Conservation (phyloP, 148 eudicot genomes). For the Arctostaphylos glauca region DNA sequence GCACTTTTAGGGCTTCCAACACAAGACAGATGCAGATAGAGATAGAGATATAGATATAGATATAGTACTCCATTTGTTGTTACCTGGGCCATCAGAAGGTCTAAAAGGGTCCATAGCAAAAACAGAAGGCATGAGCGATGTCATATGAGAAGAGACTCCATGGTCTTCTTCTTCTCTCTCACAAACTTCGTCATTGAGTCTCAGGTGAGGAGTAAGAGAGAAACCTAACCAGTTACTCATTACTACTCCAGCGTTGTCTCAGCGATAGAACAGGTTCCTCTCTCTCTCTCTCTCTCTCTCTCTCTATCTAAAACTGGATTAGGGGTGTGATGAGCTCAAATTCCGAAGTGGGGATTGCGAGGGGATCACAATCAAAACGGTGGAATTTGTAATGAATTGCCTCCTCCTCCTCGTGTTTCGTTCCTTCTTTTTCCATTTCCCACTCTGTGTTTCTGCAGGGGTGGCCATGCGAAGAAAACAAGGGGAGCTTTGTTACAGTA, state of each 20-base stretch:
- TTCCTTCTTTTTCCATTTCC: neutral
- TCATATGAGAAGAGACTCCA: neutral
- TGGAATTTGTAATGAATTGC: neutral
- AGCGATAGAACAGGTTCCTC: no score
- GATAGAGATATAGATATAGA: neutral
- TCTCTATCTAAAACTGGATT: neutral
- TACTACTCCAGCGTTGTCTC: neutral
- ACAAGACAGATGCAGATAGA: neutral
- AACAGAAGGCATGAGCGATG: conserved; percentile 30
- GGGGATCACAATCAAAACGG: neutral
- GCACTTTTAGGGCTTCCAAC: neutral
- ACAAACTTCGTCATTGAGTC: conserved; percentile 21
- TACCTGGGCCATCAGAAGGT: conserved; percentile 17
- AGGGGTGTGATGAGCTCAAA: conserved; percentile 13
- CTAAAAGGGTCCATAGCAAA: conserved; percentile 24
- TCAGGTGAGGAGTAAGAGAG: conserved; percentile 43
- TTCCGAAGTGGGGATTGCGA: neutral
- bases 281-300: neutral
- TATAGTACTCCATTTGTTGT: neutral
- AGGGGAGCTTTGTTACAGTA: neutral
- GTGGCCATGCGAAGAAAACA: neutral
- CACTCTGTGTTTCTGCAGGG: conserved; percentile 7
- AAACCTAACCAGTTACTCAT: conserved; percentile 57
- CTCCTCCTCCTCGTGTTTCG: conserved; percentile 2
- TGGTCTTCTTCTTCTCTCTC: conserved; percentile 9